Base-by-base conservation (phyloP, 192 early-diverging fungal species). In the Rhizoclosmatium globosum region DNA sequence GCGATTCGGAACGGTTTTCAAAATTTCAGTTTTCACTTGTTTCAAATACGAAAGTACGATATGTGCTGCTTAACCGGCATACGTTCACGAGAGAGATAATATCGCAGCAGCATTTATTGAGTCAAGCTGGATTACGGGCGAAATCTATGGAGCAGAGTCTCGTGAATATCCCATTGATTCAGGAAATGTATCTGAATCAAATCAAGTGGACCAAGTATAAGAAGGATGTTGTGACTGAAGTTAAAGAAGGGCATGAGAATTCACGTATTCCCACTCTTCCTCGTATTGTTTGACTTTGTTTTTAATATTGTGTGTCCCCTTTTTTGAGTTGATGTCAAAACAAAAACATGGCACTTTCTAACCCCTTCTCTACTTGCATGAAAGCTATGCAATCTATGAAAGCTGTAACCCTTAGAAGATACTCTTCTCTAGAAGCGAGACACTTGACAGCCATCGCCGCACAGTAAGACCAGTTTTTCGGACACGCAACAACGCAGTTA, bases 11-110 rank as follows among this genome's bases (percentile, higher is more conserved):
- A 4, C 7, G 46, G 42, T 64, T 61, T 48, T 31, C 41, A 61
- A 15, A 47, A 44, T 59, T 76, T 45, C 60, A 76, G 7, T 76
- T 76, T 43, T 76, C 74, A 17, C 61, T 76, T n/a, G 38, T 76
- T 47, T 76, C 74, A 39, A 64, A 59, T 15, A 76, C 74, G n/a
- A 39, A 19, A 47, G 61, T 76, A 11, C 4, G 60, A 19, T 64
- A 62, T 48, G n/a, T 76, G 61, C 45, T 76, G 13, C 31, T 76
- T 15, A 76, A 47, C 45, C 4, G 74, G 44, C 31, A 64, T 43
- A 62, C 56, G 3, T 76, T 76, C 47, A 43, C 61, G 17, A 21
- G 64, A 69, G 68, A 69, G 31, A 69, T 64, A 44, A 62, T 76
- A 21, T 17, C 17, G 11, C 74, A 69, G 11, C 61, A 31, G 61